Conservation (phyloP, 31 red algal species). For the Endocladia muricata region DNA sequence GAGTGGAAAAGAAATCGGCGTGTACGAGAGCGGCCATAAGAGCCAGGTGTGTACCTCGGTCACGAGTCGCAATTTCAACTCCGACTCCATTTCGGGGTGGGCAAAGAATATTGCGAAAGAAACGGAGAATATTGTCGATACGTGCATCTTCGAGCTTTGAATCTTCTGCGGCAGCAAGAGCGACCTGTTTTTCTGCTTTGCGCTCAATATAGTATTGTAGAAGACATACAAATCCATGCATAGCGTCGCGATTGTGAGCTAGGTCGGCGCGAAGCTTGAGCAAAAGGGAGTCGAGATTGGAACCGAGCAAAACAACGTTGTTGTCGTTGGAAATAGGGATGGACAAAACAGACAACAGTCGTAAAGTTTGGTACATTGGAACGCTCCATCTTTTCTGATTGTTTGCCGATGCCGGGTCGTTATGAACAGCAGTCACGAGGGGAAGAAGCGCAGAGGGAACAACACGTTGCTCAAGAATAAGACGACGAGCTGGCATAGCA, state of each 20-base stretch:
- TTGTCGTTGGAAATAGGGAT: constrained; percentile 31
- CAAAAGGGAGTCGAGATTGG: constrained; percentile 19
- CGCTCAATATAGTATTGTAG: constrained; percentile 65
- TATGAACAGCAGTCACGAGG: constrained; percentile 26
- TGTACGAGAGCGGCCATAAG: constrained; percentile 38
- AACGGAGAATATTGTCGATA: constrained; percentile 67
- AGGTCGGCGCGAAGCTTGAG: constrained; percentile 23
- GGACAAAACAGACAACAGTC: constrained; percentile 39
- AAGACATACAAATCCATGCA: constrained; percentile 30
- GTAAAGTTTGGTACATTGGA: constrained; percentile 51
- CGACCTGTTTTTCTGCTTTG: constrained; percentile 40
- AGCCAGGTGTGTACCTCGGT: constrained; percentile 37
- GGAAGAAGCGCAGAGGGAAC: constrained; percentile 16
- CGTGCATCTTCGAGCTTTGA: constrained; percentile 53
- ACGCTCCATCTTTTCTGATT: constrained; percentile 53
- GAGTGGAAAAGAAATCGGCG: constrained; percentile 48
- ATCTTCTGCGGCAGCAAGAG: constrained; percentile 29
- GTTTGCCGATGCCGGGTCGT: constrained; percentile 12
- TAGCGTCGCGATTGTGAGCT: constrained; percentile 1
- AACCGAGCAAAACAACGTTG: constrained; percentile 24
- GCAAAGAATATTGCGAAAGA: constrained; percentile 54
- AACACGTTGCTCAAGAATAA: constrained; percentile 5
- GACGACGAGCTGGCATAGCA: constrained; percentile 39
- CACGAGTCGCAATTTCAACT: constrained; percentile 11
- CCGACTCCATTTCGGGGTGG: constrained; percentile 22